Evolutionary conservation across 1,284 basidiomycete genomes (phyloP).

Genomic region (Tilletia setariae): DNA sequence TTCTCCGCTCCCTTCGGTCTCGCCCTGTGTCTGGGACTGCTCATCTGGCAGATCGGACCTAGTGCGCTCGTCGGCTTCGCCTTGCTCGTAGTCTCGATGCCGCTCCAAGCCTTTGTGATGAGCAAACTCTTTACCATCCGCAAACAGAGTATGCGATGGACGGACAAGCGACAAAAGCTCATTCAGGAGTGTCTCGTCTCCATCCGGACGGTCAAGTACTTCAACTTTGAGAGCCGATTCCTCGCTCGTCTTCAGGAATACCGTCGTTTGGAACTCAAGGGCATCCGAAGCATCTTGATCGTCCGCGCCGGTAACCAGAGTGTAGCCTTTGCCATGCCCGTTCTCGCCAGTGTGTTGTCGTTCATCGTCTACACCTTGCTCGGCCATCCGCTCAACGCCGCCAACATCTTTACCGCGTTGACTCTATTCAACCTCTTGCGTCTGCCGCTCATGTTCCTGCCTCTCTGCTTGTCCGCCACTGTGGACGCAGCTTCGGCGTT

Average conservation of each 20-base stretch:
- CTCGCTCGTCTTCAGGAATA: conserved; percentile 68
- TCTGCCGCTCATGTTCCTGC: conserved; percentile 68
- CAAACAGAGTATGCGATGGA: conserved; percentile 79
- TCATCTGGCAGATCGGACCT: conserved; percentile 73
- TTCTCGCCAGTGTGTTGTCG: conserved; percentile 76
- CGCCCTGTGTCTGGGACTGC: conserved; percentile 59
- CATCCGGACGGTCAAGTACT: conserved; percentile 54
- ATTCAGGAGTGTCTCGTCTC: conserved; percentile 50
- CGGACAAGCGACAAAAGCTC: conserved; percentile 63
- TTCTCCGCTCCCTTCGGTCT: conserved; percentile 66
- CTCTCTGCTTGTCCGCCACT: conserved; percentile 46
- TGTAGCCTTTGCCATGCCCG: conserved; percentile 68
- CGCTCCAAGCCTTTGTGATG: conserved; percentile 71
- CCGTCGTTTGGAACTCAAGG: conserved; percentile 71
- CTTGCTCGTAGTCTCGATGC: conserved; percentile 66
- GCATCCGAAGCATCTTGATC: conserved; percentile 72
- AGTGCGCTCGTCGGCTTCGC: conserved; percentile 78
- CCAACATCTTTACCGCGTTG: conserved; percentile 56
- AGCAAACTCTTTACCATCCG: conserved; percentile 70
- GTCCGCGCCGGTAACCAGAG: conserved; percentile 70
- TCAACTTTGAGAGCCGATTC: conserved; percentile 46
- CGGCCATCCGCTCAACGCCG: conserved; percentile 66
- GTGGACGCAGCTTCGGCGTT: conserved; percentile 50
- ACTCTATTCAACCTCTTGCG: conserved; percentile 61
- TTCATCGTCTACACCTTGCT: conserved; percentile 76